Evolutionary conservation across 257 asterid genomes (phyloP), one percentile per base, ranked within the genome.

Genomic region (Solanum virginianum): DNA sequence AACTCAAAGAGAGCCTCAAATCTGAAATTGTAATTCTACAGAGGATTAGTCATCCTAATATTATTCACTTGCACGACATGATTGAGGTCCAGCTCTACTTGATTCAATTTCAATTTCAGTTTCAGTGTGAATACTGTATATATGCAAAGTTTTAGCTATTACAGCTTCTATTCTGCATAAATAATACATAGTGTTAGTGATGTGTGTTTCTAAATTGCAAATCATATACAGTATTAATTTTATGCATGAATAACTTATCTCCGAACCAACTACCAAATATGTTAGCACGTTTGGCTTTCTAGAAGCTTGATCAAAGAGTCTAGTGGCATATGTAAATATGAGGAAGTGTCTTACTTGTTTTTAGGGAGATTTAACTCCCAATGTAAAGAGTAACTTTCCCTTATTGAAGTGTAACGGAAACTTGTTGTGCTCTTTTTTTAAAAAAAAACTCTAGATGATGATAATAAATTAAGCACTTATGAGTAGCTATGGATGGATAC

Each of bases 61-160:
- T 96, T 82, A 95, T 95, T 81, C 95, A 95, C 18, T 88, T 96
- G 91, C 98, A 95, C 87, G 99, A 93, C 66, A 94, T 96, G 98
- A 94, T 95, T 72, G 97, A 96, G 99, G 99, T 96, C n/a, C 26
- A n/a, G 2, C 65, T 79, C 29, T 53, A 16, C 11, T 53, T 10
- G 54, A 77, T 36, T 51, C 15, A 49, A 20, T 5, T 20, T 71
- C 17, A 18, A 10, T 2, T 43, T 72, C 56, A 72, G 10, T 51
- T 74, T 47, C 41, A n/a, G 32, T 13, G 14, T 22, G 13, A 47
- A 7, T 47, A 72, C 57, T 45, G 4, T 9, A 36, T 36, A 5
- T 22, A 62, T 14, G 69, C 36, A 62, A 62, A 62, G 69, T 22
- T 60, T 60, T 60, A 60, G 29, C n/a, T 60, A 60, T n/a, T n/a